Percentiles rank a stretch among this genome's conserved stretches.
Conservation (phyloP, 495 filamentous ascomycete genomes). For the Penicillium canariense region DNA sequence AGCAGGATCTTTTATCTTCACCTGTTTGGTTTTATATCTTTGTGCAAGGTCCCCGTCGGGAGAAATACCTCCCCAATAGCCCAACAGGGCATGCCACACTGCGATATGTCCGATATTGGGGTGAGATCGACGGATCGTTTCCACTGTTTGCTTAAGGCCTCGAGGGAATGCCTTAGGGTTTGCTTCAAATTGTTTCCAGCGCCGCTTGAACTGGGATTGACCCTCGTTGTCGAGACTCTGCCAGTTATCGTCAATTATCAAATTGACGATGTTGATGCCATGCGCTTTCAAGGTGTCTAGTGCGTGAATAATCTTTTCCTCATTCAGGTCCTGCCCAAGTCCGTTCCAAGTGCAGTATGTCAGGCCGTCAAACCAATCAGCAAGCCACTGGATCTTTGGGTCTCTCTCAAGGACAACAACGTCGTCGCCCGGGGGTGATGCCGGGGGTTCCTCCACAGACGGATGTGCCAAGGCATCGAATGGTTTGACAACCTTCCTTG, state of each 20-base stretch:
- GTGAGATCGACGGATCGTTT: slow-evolving; percentile 64
- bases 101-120: slow-evolving; percentile 78
- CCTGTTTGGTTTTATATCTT: slow-evolving; percentile 72
- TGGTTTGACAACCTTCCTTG: slow-evolving; percentile 63
- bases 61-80: slow-evolving; percentile 92
- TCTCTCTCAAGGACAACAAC: slow-evolving; percentile 44
- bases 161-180: slow-evolving; percentile 75
- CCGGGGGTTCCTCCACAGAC: slow-evolving; percentile 13
- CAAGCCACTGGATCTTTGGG: slow-evolving; percentile 65
- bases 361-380: slow-evolving; percentile 86
- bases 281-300: slow-evolving; percentile 67
- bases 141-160: slow-evolving; percentile 68
- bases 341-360: slow-evolving; percentile 92
- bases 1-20: slow-evolving; percentile 55
- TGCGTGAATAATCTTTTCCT: slow-evolving; percentile 73
- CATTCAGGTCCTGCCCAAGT: slow-evolving; percentile 76
- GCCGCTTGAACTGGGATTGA: slow-evolving; percentile 48
- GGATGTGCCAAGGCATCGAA: slow-evolving; percentile 17
- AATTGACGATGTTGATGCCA: slow-evolving; percentile 70
- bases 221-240: slow-evolving; percentile 68
- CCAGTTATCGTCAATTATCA: slow-evolving; percentile 98
- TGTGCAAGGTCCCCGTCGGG: slow-evolving; percentile 67
- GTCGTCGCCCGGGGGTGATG: slow-evolving; percentile 41
- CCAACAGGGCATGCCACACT: slow-evolving; percentile 94
- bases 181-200: slow-evolving; percentile 77